These are phyloP conservation scores for Cephaloascus fragrans DNA, from an alignment of 805 yeast species.

Conservation along the genomic window DNA sequence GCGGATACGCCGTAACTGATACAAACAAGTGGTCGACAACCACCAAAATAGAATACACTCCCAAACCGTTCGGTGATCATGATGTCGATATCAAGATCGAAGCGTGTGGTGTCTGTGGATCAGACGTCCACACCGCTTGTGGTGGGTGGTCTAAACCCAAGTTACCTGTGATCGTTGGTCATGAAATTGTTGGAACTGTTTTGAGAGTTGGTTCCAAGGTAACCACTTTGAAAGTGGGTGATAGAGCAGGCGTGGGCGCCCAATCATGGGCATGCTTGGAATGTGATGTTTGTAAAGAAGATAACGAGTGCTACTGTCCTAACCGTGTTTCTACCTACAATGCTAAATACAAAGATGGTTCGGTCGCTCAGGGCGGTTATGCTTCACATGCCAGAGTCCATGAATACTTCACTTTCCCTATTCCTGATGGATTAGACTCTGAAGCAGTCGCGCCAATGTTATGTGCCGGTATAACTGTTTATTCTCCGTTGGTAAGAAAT, in stretches of 20 bases:
- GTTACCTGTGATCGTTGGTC: slow-evolving; percentile 37
- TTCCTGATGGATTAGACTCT: slow-evolving; percentile 26
- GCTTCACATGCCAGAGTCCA: slow-evolving; percentile 21
- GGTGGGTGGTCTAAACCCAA: slow-evolving; percentile 21
- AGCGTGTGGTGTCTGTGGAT: slow-evolving; percentile 41
- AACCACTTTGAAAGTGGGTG: slow-evolving; percentile 21
- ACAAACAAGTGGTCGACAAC: slow-evolving; percentile 21
- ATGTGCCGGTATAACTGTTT: slow-evolving; percentile 13
- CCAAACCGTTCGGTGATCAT: slow-evolving; percentile 23
- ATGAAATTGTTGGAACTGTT: slow-evolving; percentile 31
- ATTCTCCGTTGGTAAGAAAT: slow-evolving; percentile 11
- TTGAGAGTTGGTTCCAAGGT: slow-evolving; percentile 16
- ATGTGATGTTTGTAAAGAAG: slow-evolving; percentile 15
- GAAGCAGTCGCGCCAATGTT: slow-evolving; percentile 10
- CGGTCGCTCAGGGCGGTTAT: slow-evolving; percentile 12
- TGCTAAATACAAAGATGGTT: slow-evolving; percentile 5
- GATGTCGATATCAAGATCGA: slow-evolving; percentile 40
- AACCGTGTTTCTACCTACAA: slow-evolving; percentile 17
- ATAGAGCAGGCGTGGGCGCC: slow-evolving; percentile 30
- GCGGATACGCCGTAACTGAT: slow-evolving; percentile 26
- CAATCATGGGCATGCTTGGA: slow-evolving; percentile 13
- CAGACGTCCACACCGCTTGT: slow-evolving; percentile 37
- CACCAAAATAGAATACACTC: slow-evolving; percentile 16
- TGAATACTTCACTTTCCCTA: slow-evolving; percentile 20
- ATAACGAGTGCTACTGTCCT: slow-evolving; percentile 21